Conservation (phyloP, 805 yeast species). For the Debaryomyces castellii region DNA sequence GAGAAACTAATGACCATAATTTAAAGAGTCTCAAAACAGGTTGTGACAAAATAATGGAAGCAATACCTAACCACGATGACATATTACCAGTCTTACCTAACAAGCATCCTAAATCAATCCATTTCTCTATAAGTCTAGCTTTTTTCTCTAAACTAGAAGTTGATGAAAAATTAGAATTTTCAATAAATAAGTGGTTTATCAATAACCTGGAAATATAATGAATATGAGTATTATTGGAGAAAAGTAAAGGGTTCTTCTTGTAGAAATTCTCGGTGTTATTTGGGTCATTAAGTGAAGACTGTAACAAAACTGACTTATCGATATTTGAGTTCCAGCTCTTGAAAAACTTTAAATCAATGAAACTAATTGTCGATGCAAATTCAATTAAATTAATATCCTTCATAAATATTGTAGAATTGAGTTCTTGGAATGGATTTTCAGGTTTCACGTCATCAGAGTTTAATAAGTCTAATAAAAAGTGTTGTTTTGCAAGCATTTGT, state of each 20-base stretch:
- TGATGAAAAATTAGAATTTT: conserved; percentile 20
- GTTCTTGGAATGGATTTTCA: conserved; percentile 25
- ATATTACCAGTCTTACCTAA: conserved; percentile 84
- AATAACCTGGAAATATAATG: conserved; percentile 79
- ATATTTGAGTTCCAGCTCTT: conserved; percentile 72
- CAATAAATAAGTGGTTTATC: conserved; percentile 65
- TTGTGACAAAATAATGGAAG: conserved; percentile 76
- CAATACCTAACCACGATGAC: conserved; percentile 92
- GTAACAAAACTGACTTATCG: conserved; percentile 75
- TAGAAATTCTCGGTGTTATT: conserved; percentile 33
- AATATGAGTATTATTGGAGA: conserved; percentile 61
- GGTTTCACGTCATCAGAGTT: conserved; percentile 11
- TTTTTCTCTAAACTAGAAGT: conserved; percentile 39
- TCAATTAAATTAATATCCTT: conserved; percentile 47
- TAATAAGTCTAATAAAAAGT: conserved; percentile 28
- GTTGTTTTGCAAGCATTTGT: conserved; percentile 52
- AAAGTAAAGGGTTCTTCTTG: conserved; percentile 71
- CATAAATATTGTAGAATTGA: conserved; percentile 50
- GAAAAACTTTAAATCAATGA: conserved; percentile 66
- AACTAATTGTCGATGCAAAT: conserved; percentile 63
- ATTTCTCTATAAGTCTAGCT: conserved; percentile 68
- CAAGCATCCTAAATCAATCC: conserved; percentile 81
- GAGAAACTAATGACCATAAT: conserved; percentile 74
- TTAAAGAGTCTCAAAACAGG: conserved; percentile 73
- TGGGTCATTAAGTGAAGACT: conserved; percentile 37